Evolutionary conservation across 176 grass and related monocot genomes (phyloP).

Genomic region (Musa beccarii): DNA sequence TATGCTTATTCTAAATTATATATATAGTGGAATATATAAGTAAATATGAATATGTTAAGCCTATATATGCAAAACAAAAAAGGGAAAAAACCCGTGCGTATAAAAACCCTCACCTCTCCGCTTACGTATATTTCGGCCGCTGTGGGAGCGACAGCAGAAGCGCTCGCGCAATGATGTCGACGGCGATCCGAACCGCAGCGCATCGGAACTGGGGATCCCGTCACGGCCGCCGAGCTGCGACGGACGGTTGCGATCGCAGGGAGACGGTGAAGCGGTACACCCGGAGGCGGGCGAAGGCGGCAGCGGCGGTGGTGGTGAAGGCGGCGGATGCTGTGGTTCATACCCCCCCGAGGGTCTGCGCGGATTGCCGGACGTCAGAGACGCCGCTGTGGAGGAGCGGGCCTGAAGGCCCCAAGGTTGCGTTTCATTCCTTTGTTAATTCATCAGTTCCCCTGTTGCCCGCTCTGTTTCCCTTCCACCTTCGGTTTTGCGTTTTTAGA

Average conservation of each 20-base stretch:
- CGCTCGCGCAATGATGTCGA: not conserved
- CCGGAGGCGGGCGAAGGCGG: constrained; percentile 6
- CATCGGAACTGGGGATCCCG: not conserved
- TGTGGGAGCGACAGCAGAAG: too few relatives aligned
- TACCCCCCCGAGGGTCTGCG: constrained; percentile 9
- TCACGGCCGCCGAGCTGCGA: not conserved
- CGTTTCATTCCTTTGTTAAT: not conserved
- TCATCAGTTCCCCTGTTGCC: not conserved
- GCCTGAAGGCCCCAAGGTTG: constrained; percentile 37
- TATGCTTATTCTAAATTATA: too few relatives aligned
- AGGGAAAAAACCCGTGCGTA: too few relatives aligned
- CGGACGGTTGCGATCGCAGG: not conserved
- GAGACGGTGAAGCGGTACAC: not conserved
- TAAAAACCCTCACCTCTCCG: too few relatives aligned
- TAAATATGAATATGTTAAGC: too few relatives aligned
- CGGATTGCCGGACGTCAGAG: constrained; percentile 30
- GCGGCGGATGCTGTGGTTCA: not conserved
- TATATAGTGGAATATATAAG: too few relatives aligned
- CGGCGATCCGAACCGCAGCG: not conserved
- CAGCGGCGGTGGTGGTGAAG: not conserved
- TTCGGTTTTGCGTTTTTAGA: not conserved
- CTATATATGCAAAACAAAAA: too few relatives aligned
- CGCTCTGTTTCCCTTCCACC: not conserved
- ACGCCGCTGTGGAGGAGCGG: constrained; percentile 40
- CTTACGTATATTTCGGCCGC: too few relatives aligned